Evolutionary conservation across 371 early-diverging fungal genomes (phyloP), one percentile per base, ranked within the genome.

Genomic region (Mucor velutinosus): DNA sequence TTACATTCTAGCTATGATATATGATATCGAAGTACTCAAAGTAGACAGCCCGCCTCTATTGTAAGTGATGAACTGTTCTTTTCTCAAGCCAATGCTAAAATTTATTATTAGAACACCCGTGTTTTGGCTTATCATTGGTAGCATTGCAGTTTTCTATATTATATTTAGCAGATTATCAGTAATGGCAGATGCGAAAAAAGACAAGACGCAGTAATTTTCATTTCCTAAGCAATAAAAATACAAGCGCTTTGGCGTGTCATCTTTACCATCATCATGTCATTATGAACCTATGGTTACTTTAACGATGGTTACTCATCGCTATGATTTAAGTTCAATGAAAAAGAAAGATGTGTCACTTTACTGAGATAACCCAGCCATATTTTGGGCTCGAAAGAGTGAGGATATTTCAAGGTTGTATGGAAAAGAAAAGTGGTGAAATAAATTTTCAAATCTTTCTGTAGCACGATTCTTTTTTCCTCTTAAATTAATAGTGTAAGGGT

Each of bases 271-370:
- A 51, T 51, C 21, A 51, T 51, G 25, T 51, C 51, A 51, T 37
- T 11, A 37, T 37, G 37, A 37, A 37, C 37, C 15, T 14, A 37
- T 51, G 21, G 51, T 51, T 51, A 51, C 25, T 51, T 51, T 51
- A 51, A 25, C 25, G 51, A 51, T 25, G 21, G 25, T 51, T 51
- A 51, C 51, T 51, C 51, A 51, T 23, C 12, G 4, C 10, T 25
- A 12, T 51, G 51, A 51, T 51, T 51, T 51, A 51, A 51, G 51
- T 51, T 51, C 51, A 51, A 51, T 51, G 51, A 51, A 51, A 51
- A 51, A 51, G 51, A 51, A 51, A 51, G 51, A 51, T 51, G 51
- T 51, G 51, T 51, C 51, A 51, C 51, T 51, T 25, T 23, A 51
- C 37, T 12, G 37, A 37, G 11, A 25, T 51, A 51, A 51, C 51